Evolutionary conservation across 257 asterid genomes (phyloP).

Genomic region (Forsythia suspensa): DNA sequence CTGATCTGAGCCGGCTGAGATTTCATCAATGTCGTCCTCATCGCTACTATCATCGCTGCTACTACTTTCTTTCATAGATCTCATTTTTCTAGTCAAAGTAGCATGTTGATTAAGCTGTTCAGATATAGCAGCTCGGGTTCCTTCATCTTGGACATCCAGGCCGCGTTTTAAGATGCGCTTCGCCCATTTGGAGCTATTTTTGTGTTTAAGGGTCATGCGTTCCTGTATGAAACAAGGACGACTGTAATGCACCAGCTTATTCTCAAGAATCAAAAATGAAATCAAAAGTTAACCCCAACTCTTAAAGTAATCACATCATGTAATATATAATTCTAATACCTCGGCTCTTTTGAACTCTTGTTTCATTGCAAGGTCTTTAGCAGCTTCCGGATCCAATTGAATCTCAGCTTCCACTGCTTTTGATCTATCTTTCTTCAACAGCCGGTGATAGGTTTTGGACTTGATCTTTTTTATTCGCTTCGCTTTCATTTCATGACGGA

Average conservation of each 20-base stretch:
- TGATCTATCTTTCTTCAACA: constrained; percentile 65
- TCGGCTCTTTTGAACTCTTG: constrained; percentile 81
- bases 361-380: constrained; percentile 74
- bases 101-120: constrained; percentile 86
- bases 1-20: constrained; percentile 51
- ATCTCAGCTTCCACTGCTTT: constrained; percentile 50
- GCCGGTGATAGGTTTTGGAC: constrained; percentile 83
- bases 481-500: constrained; percentile 78
- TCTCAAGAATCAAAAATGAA: constrained; percentile 6
- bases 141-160: constrained; percentile 71
- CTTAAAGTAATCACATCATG: not conserved
- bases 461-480: constrained; percentile 83
- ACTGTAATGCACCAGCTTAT: not conserved
- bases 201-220: constrained; percentile 86
- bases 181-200: constrained; percentile 84
- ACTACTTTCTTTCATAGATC: constrained; percentile 66
- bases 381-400: constrained; percentile 84
- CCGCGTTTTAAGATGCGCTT: constrained; percentile 79
- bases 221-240: constrained; percentile 51
- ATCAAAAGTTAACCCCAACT: constrained; percentile 1
- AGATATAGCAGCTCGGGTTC: constrained; percentile 76
- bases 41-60: constrained; percentile 85
- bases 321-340: constrained; percentile 39
- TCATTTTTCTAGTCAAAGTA: constrained; percentile 76
- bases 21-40: constrained; percentile 60